A percentile compares a stretch with the other conserved stretches of the same genome.
Evolutionary conservation across 2,329 filamentous ascomycete genomes (phyloP).

Genomic region (Exophiala mesophila): DNA sequence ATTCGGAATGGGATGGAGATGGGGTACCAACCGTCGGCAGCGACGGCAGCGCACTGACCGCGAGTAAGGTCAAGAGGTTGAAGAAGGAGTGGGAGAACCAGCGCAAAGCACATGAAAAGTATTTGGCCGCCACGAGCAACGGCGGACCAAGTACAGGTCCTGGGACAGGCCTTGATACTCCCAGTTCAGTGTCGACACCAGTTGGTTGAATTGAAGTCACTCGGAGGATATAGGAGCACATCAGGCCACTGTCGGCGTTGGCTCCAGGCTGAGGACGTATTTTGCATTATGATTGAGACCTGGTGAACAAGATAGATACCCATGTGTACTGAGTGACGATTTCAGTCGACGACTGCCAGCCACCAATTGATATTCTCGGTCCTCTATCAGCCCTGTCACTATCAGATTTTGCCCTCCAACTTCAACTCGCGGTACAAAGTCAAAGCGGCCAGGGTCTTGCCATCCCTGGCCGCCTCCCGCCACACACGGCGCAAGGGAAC

Average conservation of each 20-base stretch:
- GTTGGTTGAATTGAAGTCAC: background rate
- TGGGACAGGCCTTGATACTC: background rate
- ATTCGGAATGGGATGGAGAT: slow-evolving; percentile 74
- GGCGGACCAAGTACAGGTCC: slow-evolving; percentile 6
- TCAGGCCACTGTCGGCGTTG: too few species aligned
- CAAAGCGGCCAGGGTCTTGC: slow-evolving; percentile 52
- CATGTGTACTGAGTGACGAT: too few species aligned
- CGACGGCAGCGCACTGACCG: slow-evolving; percentile 73
- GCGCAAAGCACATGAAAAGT: slow-evolving; percentile 76
- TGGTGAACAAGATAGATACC: too few species aligned
- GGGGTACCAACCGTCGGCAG: slow-evolving; percentile 74
- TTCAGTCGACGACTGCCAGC: too few species aligned
- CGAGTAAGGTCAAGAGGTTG: slow-evolving; percentile 74
- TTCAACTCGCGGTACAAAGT: slow-evolving; percentile 44
- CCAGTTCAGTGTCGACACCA: background rate
- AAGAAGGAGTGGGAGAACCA: slow-evolving; percentile 87
- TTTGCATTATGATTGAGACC: too few species aligned
- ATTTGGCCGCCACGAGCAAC: slow-evolving; percentile 28
- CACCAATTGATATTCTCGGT: too few species aligned
- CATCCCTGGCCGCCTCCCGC: slow-evolving; percentile 52
- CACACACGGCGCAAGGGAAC: slow-evolving; percentile 49
- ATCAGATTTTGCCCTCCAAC: slow-evolving; percentile 14
- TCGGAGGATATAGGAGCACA: too few species aligned
- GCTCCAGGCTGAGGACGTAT: too few species aligned
- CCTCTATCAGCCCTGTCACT: background rate